Evolutionary conservation across 1,284 basidiomycete species (phyloP).

Genomic region (Ganoderma lingzhi): DNA sequence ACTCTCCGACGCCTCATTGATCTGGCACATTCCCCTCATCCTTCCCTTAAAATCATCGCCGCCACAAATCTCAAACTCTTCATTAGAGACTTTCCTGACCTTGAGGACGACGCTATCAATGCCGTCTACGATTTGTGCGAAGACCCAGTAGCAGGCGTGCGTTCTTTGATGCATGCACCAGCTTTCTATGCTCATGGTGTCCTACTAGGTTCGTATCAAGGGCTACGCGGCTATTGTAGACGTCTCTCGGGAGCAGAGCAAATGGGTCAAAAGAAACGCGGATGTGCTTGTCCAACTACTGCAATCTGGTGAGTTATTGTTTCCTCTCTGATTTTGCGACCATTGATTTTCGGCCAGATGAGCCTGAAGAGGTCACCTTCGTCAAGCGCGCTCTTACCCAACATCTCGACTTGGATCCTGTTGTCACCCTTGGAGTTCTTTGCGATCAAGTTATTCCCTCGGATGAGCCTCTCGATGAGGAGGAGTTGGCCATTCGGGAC

Average conservation of each 20-base stretch:
- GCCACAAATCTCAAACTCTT: slow-evolving; percentile 64
- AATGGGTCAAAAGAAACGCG: slow-evolving; percentile 73
- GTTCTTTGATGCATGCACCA: slow-evolving; percentile 20
- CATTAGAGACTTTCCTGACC: slow-evolving; percentile 70
- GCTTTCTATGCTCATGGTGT: slow-evolving; percentile 18
- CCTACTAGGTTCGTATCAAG: slow-evolving; percentile 66
- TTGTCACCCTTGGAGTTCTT: slow-evolving; percentile 67
- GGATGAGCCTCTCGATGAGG: slow-evolving; percentile 60
- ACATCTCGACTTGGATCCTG: slow-evolving; percentile 70
- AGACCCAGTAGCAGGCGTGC: slow-evolving; percentile 64
- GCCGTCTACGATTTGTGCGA: slow-evolving; percentile 80
- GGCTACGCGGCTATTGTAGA: slow-evolving; percentile 70
- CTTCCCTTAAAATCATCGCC: slow-evolving; percentile 59
- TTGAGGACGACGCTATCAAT: slow-evolving; percentile 77
- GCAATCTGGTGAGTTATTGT: slow-evolving; percentile 66
- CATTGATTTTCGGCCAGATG: slow-evolving; percentile 53
- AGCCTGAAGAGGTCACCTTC: slow-evolving; percentile 66
- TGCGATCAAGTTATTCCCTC: slow-evolving; percentile 69
- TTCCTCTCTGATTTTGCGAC: slow-evolving; percentile 12
- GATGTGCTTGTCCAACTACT: slow-evolving; percentile 78
- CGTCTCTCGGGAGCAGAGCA: slow-evolving; percentile 65
- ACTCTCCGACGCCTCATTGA: slow-evolving; percentile 47
- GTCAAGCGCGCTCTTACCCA: slow-evolving; percentile 66
- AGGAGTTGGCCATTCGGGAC: slow-evolving; percentile 65
- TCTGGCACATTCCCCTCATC: slow-evolving; percentile 46